Percentiles rank a stretch among this genome's conserved stretches.
Evolutionary conservation across 2,329 filamentous ascomycete species (phyloP).

Genomic region (Aspergillus caelatus): DNA sequence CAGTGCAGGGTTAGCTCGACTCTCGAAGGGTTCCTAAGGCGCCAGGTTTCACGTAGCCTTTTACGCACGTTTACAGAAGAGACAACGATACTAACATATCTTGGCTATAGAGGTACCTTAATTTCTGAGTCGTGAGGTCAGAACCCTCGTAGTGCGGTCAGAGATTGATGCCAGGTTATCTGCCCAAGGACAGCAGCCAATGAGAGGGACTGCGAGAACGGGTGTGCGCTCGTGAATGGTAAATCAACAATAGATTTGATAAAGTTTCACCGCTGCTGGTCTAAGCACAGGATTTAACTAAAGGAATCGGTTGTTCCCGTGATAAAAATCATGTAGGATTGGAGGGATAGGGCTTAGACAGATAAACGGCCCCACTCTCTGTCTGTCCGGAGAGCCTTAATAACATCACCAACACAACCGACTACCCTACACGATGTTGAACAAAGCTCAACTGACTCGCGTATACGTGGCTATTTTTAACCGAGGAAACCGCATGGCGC

Average conservation of each 20-base stretch:
- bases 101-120: neutral
- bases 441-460: neutral
- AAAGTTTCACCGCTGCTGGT: neutral
- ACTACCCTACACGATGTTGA: neutral
- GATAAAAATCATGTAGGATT: neutral
- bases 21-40: neutral
- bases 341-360: neutral
- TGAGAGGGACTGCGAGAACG: neutral
- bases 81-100: fast-evolving
- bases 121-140: neutral
- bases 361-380: neutral
- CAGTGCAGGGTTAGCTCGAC: neutral
- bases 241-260: neutral
- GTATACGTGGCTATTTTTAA: neutral
- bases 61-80: neutral
- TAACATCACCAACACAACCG: neutral
- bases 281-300: neutral
- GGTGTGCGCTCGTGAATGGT: neutral
- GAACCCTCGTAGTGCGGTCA: no score
- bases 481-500: neutral
- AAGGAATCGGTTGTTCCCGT: neutral
- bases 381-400: no score
- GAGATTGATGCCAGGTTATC: neutral
- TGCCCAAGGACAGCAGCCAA: neutral
- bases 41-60: neutral